Evolutionary conservation across 2,329 filamentous ascomycete genomes (phyloP), one percentile per base, ranked within the genome.

Genomic region (Ramularia collo-cygni): DNA sequence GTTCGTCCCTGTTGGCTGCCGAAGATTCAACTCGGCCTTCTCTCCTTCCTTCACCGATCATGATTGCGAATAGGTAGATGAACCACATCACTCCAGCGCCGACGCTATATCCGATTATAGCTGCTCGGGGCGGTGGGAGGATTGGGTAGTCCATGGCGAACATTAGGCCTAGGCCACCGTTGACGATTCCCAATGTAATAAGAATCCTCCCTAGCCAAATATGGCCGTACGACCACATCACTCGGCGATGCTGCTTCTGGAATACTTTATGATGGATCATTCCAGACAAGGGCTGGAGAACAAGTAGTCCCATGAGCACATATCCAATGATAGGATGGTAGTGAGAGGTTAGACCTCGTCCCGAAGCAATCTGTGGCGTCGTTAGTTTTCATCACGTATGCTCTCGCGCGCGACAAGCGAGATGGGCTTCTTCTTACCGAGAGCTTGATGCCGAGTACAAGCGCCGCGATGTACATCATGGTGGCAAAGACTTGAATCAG

Each of bases 241-340:
- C 68, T 21, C 70, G 68, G 8, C 57, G 55, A 8, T 64, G 63
- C 13, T 67, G 64, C 48, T 67, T 70, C 40, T 69, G 69, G 62
- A 71, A 78, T 40, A 70, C 52, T 5, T 61, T 42, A 48, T 79
- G 75, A 46, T 78, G 75, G 8, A 74, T 36, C 13, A 70, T 54
- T 2, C 75, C 75, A 28, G 76, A 62, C 2, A 69, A 54, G 0
- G 74, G 75, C 48, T 76, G 73, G 50, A 82, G 72, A 6, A 79
- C 62, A 3, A 84, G 56, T 9, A 64, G 49, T 0, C 60, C 60
- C 19, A 77, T 61, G 3, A 75, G 61, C 8, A 76, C 55, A 8
- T 74, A 67, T 8, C 75, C 75, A 40, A 78, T 73, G 47, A 76
- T 67, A 3, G 70, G 64, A 46, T 78, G 75, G 35, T 69, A 59